These are phyloP conservation scores for Clavispora vitiphila DNA, from an alignment of 805 yeast genomes.

Conservation along the genomic window DNA sequence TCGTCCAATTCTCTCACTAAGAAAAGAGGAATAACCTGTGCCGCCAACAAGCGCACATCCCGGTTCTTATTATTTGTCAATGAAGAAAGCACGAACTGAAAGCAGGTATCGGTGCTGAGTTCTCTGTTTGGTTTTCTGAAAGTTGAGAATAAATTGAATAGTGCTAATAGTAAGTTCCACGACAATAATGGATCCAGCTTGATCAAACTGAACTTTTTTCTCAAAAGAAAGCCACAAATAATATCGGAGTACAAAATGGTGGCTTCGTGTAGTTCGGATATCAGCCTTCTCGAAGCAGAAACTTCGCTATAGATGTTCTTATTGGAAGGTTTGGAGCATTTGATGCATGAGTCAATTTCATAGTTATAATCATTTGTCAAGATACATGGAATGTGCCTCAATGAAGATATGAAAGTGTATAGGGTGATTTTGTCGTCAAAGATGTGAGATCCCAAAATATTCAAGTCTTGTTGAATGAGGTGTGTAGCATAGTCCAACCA, in stretches of 20 bases:
- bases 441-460: background rate
- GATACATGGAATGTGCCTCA: constrained; percentile 43
- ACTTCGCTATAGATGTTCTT: constrained; percentile 24
- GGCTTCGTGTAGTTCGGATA: constrained; percentile 20
- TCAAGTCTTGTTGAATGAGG: constrained; percentile 5
- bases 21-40: constrained; percentile 51
- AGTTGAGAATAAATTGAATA: constrained; percentile 48
- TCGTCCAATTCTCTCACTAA: constrained; percentile 32
- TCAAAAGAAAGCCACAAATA: constrained; percentile 16
- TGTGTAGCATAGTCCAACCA: constrained; percentile 21
- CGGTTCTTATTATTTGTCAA: constrained; percentile 41
- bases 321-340: constrained; percentile 30
- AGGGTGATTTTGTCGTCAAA: constrained; percentile 11
- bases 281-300: constrained; percentile 17
- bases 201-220: constrained; percentile 5
- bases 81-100: constrained; percentile 37
- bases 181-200: constrained; percentile 22
- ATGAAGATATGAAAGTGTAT: constrained; percentile 30
- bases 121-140: constrained; percentile 42
- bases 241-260: constrained; percentile 21
- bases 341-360: constrained; percentile 25
- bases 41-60: constrained; percentile 50
- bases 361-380: constrained; percentile 31
- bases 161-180: constrained; percentile 41
- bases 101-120: constrained; percentile 23